Base-by-base conservation (phyloP, 495 filamentous ascomycete genomes). In the Thozetella sp. region DNA sequence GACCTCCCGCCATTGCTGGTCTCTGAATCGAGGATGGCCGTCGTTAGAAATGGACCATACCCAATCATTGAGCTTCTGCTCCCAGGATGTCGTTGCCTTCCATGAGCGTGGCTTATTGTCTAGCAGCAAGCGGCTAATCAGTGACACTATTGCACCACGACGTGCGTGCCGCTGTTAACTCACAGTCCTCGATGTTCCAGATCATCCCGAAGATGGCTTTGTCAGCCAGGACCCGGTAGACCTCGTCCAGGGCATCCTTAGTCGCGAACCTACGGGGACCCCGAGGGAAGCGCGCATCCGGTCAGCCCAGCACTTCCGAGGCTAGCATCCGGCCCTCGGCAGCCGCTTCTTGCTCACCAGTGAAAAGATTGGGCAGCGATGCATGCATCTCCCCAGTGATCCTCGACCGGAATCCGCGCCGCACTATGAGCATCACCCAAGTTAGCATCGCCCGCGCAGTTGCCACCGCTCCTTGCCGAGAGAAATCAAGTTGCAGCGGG, bases 181-280 rank as follows among this genome's bases (percentile, higher is more conserved):
- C 57, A 86, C 84, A 89, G 56, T 88, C 86, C 68, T 90, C 87
- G 51, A 86, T 70, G 52, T 90, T 88, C 83, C 87, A 90, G 19
- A 90, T 84, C 69, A 88, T 74, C 3, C 82, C 87, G 13, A 90
- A 71, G 1, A 66, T 66, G 20, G 78, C 83, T 17, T 75, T 76
- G 0, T 80, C 79, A 23, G 67, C 75, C 25, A 90, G 65, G 0
- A 86, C 78, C 40, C 85, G 80, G 57, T 86, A 76, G 6, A 90
- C 85, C 48, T 86, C 82, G 37, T 75, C 72, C 23, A 90, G 70
- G 3, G 87, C 68, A 20, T 80, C 76, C 12, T 76, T 68, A 51
- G 75, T 85, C 23, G 87, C 83, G 67, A 90, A 90, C 86, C 86
- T 87, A 40, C 45, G 15, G 22, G n/a, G 37, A 27, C 19, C 25